These are phyloP conservation scores for Talaromyces sp. DNA, from an alignment of 2,329 filamentous ascomycete species.

Conservation along the genomic window DNA sequence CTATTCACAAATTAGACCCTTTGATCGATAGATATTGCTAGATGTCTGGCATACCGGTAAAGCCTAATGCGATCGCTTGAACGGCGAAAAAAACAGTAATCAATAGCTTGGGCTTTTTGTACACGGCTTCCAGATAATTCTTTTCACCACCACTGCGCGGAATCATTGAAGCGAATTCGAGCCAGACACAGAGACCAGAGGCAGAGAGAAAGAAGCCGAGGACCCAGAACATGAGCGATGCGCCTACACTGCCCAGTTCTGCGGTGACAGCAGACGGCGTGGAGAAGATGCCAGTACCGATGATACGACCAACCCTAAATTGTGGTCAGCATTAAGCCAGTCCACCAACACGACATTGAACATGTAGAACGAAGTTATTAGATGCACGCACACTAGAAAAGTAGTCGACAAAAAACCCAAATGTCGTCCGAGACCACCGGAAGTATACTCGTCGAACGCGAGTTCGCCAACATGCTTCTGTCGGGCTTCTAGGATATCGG, in stretches of 20 bases:
- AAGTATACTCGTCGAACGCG: constrained; percentile 23
- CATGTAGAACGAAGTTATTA: not conserved
- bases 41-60: constrained; percentile 31
- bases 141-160: constrained; percentile 47
- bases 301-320: constrained; percentile 36
- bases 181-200: constrained; percentile 46
- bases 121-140: constrained; percentile 49
- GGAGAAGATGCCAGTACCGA: constrained; percentile 51
- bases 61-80: constrained; percentile 45
- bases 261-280: constrained; percentile 57
- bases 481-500: constrained; percentile 1
- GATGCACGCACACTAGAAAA: constrained; percentile 25
- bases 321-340: not conserved
- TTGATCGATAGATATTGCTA: not conserved
- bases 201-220: constrained; percentile 48
- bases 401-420: constrained; percentile 23
- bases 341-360: not conserved
- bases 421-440: constrained; percentile 24
- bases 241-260: constrained; percentile 54
- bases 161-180: constrained; percentile 47
- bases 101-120: constrained; percentile 43
- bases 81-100: constrained; percentile 49
- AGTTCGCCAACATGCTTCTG: constrained; percentile 19
- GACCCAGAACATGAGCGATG: constrained; percentile 54
- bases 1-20: constrained; percentile 13